Evolutionary conservation across 2,329 filamentous ascomycete genomes (phyloP), one percentile per base, ranked within the genome.

Genomic region (Tolypocladium tundrense): DNA sequence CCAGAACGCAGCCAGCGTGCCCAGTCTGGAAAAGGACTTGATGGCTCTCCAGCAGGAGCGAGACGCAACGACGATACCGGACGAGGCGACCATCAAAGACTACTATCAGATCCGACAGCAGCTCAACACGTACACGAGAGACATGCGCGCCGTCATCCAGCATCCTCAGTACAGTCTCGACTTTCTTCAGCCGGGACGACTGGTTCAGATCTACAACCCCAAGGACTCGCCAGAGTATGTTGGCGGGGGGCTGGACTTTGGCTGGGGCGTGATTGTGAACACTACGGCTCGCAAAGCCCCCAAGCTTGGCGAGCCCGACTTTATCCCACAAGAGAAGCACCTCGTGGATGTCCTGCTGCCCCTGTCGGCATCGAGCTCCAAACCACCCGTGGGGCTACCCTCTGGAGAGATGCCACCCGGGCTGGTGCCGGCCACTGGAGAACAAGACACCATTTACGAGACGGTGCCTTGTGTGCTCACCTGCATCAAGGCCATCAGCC

Each of bases 31-130:
- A 73, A 90, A 89, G 70, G 87, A 96, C 63, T 77, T 97, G 60
- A 84, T 85, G 69, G 81, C 88, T 53, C 75, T 97, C 39, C 91
- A 97, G 70, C 82, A 83, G 60, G 84, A 93, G 70, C 84, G 85
- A 60, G 83, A 88, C 55, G 80, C 79, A 52, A 85, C 93, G 73
- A 77, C 82, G 54, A 96, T 99, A 61, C 79, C 88, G 0, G 91
- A 97, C 67, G 94, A 99, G 73, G 79, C 83, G 5, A 91, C 87
- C 0, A 88, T 99, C 70, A 91, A 92, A 70, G 93, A 97, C 61
- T 99, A 99, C 73, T 96, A 96, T 72, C 88, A 91, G 55, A 78
- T 97, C 51, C 84, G 93, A 59, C 87, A 95, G 67, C 90, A 95
- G 65, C 80, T 99, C 39, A 87, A 90, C 60, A 82, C 79, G 4